Evolutionary conservation across 345 rosid species (phyloP).

Genomic region (Ceriops zippeliana): DNA sequence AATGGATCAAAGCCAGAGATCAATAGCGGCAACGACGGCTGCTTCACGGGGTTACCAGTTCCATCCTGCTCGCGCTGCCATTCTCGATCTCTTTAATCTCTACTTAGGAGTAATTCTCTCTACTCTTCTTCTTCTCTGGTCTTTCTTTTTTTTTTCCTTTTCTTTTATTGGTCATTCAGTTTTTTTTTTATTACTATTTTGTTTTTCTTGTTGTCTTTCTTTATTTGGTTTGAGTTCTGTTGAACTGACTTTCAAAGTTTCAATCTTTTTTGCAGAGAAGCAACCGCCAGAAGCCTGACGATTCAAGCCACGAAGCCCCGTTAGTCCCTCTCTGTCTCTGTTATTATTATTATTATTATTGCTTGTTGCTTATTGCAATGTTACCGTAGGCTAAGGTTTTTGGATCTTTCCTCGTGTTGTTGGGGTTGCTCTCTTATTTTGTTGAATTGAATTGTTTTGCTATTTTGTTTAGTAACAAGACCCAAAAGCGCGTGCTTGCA

Average conservation of each 20-base stretch:
- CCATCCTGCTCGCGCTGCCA: conserved; percentile 74
- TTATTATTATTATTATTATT: background rate
- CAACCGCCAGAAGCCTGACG: conserved; percentile 67
- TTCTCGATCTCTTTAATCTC: conserved; percentile 81
- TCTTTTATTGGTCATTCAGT: background rate
- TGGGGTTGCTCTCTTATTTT: background rate
- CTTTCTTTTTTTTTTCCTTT: background rate
- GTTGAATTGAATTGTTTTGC: conserved; percentile 1
- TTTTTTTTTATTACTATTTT: background rate
- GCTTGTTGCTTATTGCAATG: background rate
- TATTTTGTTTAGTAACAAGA: conserved; percentile 56
- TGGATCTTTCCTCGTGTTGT: background rate
- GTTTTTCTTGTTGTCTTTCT: background rate
- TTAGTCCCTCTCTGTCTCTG: conserved; percentile 25
- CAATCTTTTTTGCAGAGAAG: conserved; percentile 49
- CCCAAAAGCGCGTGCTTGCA: conserved; percentile 86
- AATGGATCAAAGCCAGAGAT: conserved; percentile 82
- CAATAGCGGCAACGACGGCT: conserved; percentile 38
- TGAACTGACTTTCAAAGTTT: background rate
- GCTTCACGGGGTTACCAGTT: conserved; percentile 66
- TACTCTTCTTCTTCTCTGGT: background rate
- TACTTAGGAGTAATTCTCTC: conserved; percentile 60
- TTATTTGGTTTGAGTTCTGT: background rate
- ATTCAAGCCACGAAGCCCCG: conserved; percentile 78
- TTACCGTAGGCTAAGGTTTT: background rate